These are phyloP conservation scores for Phytophthora sp. DNA, from an alignment of 352 stramenopile genomes.

Conservation along the genomic window DNA sequence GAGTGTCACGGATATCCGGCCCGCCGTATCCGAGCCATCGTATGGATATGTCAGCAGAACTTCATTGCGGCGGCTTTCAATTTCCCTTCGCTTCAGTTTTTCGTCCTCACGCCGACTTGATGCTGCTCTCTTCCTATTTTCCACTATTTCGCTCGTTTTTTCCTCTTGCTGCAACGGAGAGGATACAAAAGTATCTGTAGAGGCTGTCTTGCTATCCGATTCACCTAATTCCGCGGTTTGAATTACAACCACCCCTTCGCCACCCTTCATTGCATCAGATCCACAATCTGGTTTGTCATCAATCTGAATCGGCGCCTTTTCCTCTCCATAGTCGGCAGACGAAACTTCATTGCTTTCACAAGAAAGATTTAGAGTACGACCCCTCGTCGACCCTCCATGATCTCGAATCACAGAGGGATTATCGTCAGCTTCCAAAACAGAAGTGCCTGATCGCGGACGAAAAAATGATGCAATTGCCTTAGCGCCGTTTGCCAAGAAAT, in stretches of 20 bases:
- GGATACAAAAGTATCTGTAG: neutral
- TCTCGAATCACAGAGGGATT: slow-evolving; percentile 9
- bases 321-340: slow-evolving; percentile 6
- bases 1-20: slow-evolving; percentile 76
- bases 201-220: neutral
- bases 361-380: slow-evolving; percentile 23
- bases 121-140: slow-evolving; percentile 26
- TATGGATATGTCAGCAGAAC: slow-evolving; percentile 70
- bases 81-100: slow-evolving; percentile 23
- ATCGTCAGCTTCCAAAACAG: slow-evolving; percentile 25
- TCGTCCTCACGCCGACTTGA: slow-evolving; percentile 23
- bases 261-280: neutral
- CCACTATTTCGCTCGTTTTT: slow-evolving; percentile 8
- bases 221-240: slow-evolving; percentile 13
- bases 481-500: slow-evolving; percentile 8
- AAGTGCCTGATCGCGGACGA: slow-evolving; percentile 2
- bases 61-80: slow-evolving; percentile 46
- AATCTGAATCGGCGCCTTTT: slow-evolving; percentile 27
- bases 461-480: slow-evolving; percentile 30
- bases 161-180: slow-evolving; percentile 16
- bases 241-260: slow-evolving; percentile 6
- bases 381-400: neutral
- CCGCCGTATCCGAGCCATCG: slow-evolving; percentile 48
- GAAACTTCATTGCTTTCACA: slow-evolving; percentile 7
- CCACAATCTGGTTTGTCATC: slow-evolving; percentile 4